Base-by-base conservation (phyloP, 208 protist species). In the Phytomonas sp. region DNA sequence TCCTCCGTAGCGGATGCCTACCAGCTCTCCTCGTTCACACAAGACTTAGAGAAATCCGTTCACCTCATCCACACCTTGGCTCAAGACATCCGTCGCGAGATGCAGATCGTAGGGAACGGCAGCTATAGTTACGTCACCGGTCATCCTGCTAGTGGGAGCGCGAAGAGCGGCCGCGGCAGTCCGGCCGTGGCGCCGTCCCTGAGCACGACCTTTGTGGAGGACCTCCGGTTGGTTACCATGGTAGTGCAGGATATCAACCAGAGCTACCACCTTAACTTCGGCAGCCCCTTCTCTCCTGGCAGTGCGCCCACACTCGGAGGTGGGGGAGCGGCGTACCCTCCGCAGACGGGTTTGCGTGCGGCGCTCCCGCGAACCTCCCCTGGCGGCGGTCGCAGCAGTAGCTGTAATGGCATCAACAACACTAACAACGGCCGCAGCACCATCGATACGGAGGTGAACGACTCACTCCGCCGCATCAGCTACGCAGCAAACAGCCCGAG, bases 371-470 rank as follows among this genome's bases (percentile, higher is more conserved):
- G 17, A 6, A 30, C 28, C 30, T 11, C 67, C 51, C 15, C 36
- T 37, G 26, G 61, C 43, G 40, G 60, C 51, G 17, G 66, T 51
- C 29, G 62, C 65, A 51, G 66, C 77, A 29, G 69, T 30, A 32
- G 56, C 60, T 34, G 51, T 34, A 15, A 40, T 60, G 32, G 32
- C 33, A 28, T 31, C 32, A 64, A 63, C 72, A 66, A 20, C 60
- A 74, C 59, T 60, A 75, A 37, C 43, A 84, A 85, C 61, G 88
- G 85, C 2, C 83, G 88, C 30, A 82, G 73, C 64, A 94, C 85
- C 3, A 94, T 94, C 62, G 88, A 94, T 75, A 91, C 87, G 32
- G 85, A 94, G 32, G 85, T 94, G 62, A 81, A 78, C 51, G 80
- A 92, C 69, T 90, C 85, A 2, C 79, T 94, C 46, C 69, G 74